Evolutionary conservation across 148 eudicot species (phyloP).

Genomic region (Rhododendron mucronatum): DNA sequence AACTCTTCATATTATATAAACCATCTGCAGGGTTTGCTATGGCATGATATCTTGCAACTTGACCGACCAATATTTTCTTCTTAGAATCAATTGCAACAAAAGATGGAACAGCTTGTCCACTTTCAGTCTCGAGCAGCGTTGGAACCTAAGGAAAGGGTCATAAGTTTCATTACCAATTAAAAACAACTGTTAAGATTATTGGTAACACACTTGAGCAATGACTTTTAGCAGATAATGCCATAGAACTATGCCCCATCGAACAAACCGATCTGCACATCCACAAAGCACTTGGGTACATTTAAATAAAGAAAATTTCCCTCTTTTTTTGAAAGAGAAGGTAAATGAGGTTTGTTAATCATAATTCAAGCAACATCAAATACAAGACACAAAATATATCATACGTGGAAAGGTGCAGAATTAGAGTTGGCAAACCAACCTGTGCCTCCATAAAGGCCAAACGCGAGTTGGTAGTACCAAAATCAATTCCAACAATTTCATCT

Average conservation of each 20-base stretch:
- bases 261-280: too few species aligned
- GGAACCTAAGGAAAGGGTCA: not conserved
- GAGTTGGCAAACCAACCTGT: not conserved
- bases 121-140: not conserved
- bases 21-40: not conserved
- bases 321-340: not conserved
- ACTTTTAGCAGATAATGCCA: not conserved
- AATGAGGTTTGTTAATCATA: not conserved
- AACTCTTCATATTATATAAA: not conserved
- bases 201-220: not conserved
- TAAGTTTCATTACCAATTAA: not conserved
- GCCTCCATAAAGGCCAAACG: not conserved
- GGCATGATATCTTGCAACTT: not conserved
- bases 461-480: not conserved
- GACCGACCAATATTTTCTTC: not conserved
- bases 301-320: not conserved
- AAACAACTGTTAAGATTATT: not conserved
- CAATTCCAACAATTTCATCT: not conserved
- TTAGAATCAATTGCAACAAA: not conserved
- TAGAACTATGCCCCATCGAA: too few species aligned
- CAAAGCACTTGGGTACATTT: too few species aligned
- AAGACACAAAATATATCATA: not conserved
- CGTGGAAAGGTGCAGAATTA: not conserved
- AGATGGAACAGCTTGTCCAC: not conserved
- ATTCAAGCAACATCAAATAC: not conserved